Conservation (phyloP, 202 grass and related monocot genomes). For the Elaeis oleifera region DNA sequence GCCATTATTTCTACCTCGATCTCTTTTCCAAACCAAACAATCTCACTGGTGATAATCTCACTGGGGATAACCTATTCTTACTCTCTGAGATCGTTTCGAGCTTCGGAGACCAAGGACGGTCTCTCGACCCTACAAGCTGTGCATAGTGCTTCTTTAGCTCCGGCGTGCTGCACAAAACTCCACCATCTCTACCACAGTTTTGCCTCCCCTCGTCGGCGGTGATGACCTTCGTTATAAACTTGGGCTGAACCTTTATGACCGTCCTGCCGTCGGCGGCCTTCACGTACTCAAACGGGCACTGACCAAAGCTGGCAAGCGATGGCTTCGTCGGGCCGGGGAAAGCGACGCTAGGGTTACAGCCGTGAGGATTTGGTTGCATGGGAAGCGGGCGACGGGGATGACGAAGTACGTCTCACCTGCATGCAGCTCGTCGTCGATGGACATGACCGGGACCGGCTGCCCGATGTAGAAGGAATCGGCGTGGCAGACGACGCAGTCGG, state of each 20-base stretch:
- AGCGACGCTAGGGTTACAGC: conserved; percentile 42
- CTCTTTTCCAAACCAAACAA: conserved; percentile 35
- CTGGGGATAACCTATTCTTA: conserved; percentile 16
- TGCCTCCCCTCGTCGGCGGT: neutral
- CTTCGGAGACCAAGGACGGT: conserved; percentile 54
- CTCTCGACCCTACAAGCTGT: conserved; percentile 46
- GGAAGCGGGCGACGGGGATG: conserved; percentile 47
- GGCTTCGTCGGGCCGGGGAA: conserved; percentile 7
- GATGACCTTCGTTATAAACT: conserved; percentile 47
- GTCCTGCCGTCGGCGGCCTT: conserved; percentile 37
- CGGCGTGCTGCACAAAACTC: conserved; percentile 62
- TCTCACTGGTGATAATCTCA: conserved; percentile 32
- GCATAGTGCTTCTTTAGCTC: conserved; percentile 83
- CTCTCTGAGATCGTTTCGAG: conserved; percentile 69
- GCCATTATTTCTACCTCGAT: neutral
- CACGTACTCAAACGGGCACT: conserved; percentile 53
- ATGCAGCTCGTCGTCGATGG: conserved; percentile 47
- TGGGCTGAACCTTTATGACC: conserved; percentile 50
- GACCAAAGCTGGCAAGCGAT: conserved; percentile 9
- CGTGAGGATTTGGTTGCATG: conserved; percentile 37
- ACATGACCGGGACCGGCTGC: conserved; percentile 34
- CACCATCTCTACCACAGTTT: neutral
- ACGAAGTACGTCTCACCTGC: conserved; percentile 49
- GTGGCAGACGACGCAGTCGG: conserved; percentile 37
- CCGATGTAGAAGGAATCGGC: conserved; percentile 58